Conservation (phyloP, 2,329 filamentous ascomycete genomes). For the Sphaerulina vaccinii region DNA sequence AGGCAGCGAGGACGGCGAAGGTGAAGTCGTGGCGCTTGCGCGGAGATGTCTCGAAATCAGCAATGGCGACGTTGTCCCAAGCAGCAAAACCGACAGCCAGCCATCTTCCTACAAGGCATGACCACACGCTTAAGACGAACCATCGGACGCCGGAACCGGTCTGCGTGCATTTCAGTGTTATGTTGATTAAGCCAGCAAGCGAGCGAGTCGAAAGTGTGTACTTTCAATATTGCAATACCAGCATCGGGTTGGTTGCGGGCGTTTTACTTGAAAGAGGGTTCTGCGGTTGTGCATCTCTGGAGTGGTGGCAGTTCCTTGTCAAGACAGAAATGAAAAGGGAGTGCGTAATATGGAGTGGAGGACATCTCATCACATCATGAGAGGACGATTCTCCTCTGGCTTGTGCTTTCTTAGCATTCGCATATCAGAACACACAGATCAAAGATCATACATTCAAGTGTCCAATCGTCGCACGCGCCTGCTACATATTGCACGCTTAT, state of each 20-base stretch:
- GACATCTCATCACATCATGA: background rate
- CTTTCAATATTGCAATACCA: slow-evolving; percentile 18
- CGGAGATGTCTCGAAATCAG: slow-evolving; percentile 75
- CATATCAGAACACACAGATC: background rate
- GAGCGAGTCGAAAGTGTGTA: slow-evolving; percentile 12
- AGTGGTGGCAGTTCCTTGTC: background rate
- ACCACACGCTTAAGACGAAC: background rate
- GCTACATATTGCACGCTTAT: no score
- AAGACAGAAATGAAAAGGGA: background rate
- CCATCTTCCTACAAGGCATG: slow-evolving; percentile 25
- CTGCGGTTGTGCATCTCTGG: background rate
- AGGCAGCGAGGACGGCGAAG: slow-evolving; percentile 87
- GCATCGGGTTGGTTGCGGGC: slow-evolving; percentile 11
- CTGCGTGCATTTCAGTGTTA: slow-evolving; percentile 16
- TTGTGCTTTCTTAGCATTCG: background rate
- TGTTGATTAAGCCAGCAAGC: slow-evolving; percentile 24
- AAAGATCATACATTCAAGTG: background rate
- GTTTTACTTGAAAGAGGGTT: background rate
- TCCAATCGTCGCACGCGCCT: background rate
- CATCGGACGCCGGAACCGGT: background rate
- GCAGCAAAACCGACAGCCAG: slow-evolving; percentile 22
- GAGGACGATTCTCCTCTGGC: background rate
- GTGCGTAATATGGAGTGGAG: background rate
- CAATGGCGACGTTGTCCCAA: slow-evolving; percentile 22
- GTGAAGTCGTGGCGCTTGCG: slow-evolving; percentile 87